Evolutionary conservation across 495 filamentous ascomycete species (phyloP), one percentile per base, ranked within the genome.

Genomic region (Hypoxylon trugodes): DNA sequence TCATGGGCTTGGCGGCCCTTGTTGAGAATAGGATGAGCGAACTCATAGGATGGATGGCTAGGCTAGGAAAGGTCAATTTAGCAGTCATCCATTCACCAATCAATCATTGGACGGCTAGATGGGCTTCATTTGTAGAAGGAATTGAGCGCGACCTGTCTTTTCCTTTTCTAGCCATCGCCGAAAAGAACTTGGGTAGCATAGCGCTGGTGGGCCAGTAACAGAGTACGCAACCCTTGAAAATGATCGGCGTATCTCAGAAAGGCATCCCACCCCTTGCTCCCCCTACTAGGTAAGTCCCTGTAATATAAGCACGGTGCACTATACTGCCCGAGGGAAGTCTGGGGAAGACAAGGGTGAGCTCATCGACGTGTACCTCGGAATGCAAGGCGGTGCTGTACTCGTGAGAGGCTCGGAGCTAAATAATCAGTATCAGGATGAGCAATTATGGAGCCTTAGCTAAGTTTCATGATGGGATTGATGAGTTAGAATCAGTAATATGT

Each of bases 241-340:
- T 48, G 64, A 67, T 67, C 64, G 64, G 64, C 64, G 61, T 67
- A 56, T 61, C 63, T 66, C 18, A 66, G 51, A 66, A 66, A 61
- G 63, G 63, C 46, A 66, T 66, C 63, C 63, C 63, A 66, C 50
- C 52, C n/a, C 52, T 47, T 49, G 38, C 50, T 33, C 36, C 35
- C 51, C 35, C 35, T 53, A 19, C 9, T 15, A 16, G 56, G 41
- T 22, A 36, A 7, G 15, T 32, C 56, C 63, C 45, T 60, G 62
- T 30, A 66, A 52, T 43, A 38, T 15, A 28, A 58, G 52, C 52
- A 61, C 57, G 64, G 64, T 48, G 58, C 58, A 53, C 57, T 18
- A 58, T 54, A 48, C 12, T 58, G 64, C 64, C 54, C 32, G 57
- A 37, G 58, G 18, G 61, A 57, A 67, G 41, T 61, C 64, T 67